A percentile compares a stretch with the other conserved stretches of the same genome.
Evolutionary conservation across 2,329 filamentous ascomycete genomes (phyloP).

Genomic region (Penicillium verrucosum): DNA sequence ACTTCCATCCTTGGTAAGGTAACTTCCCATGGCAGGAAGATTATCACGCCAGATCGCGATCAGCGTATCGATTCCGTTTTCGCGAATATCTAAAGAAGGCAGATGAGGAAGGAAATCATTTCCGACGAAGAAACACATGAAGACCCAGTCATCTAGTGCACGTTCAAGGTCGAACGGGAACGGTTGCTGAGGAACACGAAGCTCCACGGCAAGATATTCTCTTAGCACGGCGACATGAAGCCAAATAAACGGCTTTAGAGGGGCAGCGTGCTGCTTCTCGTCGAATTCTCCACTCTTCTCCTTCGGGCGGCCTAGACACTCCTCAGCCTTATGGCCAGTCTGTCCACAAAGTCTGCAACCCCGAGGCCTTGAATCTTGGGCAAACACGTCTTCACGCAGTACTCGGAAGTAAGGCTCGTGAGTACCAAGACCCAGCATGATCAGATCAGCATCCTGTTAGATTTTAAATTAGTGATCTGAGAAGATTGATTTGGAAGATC

Average conservation of each 20-base stretch:
- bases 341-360: slow-evolving; percentile 88
- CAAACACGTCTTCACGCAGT: slow-evolving; percentile 93
- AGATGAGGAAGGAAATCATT: slow-evolving; percentile 98
- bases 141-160: slow-evolving; percentile 96
- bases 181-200: slow-evolving; percentile 74
- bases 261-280: slow-evolving; percentile 68
- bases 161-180: slow-evolving; percentile 93
- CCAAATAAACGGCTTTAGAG: slow-evolving; percentile 95
- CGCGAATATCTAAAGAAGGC: slow-evolving; percentile 93
- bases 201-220: slow-evolving; percentile 88
- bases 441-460: slow-evolving; percentile 78
- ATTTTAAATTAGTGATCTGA: slow-evolving; percentile 21
- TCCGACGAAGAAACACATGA: slow-evolving; percentile 98
- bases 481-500: neutral
- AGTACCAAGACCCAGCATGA: slow-evolving; percentile 95
- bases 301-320: slow-evolving; percentile 76
- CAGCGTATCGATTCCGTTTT: slow-evolving; percentile 93
- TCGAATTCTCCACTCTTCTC: slow-evolving; percentile 75
- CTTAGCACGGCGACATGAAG: slow-evolving; percentile 86
- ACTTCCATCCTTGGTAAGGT: slow-evolving; percentile 90
- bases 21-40: slow-evolving; percentile 85
- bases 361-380: slow-evolving; percentile 77
- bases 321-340: slow-evolving; percentile 81
- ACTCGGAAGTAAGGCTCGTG: slow-evolving; percentile 98
- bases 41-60: slow-evolving; percentile 98